A percentile compares a stretch with the other conserved stretches of the same genome.
Conservation (phyloP, 495 filamentous ascomycete genomes). For the Penicillium dipodomyicola region DNA sequence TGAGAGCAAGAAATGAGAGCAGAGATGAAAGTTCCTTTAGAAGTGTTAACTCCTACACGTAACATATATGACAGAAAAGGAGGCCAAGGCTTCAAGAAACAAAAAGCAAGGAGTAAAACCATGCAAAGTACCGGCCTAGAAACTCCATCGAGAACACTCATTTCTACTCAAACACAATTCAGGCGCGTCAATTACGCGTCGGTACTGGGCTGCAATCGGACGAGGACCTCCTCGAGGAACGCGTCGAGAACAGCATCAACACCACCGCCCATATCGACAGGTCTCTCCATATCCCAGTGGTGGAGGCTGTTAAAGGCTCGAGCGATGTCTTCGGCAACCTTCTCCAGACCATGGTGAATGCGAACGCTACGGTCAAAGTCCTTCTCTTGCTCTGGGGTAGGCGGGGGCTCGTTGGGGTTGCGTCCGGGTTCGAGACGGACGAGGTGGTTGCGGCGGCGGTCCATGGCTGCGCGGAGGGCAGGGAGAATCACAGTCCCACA, state of each 20-base stretch:
- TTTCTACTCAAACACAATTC: background rate
- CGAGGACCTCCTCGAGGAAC: conserved; percentile 90
- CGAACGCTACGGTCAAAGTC: conserved; percentile 56
- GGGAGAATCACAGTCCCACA: conserved; percentile 72
- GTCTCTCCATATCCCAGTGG: conserved; percentile 72
- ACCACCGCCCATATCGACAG: conserved; percentile 88
- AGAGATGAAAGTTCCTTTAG: background rate
- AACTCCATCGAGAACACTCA: background rate
- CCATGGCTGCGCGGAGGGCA: conserved; percentile 82
- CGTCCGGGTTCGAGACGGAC: conserved; percentile 25
- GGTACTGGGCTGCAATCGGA: conserved; percentile 67
- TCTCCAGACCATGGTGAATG: conserved; percentile 76
- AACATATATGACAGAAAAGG: background rate
- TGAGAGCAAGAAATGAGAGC: background rate
- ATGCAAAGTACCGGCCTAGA: background rate
- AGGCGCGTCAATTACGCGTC: background rate
- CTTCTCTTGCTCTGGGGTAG: conserved; percentile 35
- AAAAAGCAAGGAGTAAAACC: background rate
- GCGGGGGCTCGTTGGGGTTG: conserved; percentile 9
- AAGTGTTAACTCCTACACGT: background rate
- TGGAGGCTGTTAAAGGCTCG: conserved; percentile 84
- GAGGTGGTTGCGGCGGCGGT: conserved; percentile 57
- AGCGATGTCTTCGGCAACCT: conserved; percentile 71
- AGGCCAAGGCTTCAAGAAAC: background rate
- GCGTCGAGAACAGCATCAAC: conserved; percentile 86